These are phyloP conservation scores for Aspergillus transmontanensis DNA, from an alignment of 2,329 filamentous ascomycete species.

Conservation along the genomic window DNA sequence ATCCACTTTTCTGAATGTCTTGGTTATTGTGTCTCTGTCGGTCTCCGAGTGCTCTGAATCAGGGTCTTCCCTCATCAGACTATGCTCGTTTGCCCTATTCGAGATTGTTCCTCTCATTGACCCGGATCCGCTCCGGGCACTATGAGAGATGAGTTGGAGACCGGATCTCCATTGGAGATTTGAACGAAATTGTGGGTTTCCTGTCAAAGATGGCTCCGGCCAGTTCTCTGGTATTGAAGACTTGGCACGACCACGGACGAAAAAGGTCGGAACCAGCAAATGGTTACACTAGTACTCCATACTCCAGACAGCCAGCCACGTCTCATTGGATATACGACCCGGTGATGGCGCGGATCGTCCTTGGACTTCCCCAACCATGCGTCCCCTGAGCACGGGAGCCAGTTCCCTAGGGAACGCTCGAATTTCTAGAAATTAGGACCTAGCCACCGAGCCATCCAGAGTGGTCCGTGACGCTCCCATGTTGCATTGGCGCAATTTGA, in stretches of 20 bases:
- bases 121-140: neutral
- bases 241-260: conserved; percentile 12
- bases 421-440: conserved; percentile 12
- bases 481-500: conserved; percentile 9
- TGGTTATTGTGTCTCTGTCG: neutral
- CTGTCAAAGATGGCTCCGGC: conserved; percentile 2
- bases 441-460: neutral
- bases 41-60: neutral
- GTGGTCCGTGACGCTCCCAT: conserved; percentile 7
- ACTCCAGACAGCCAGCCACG: conserved; percentile 1
- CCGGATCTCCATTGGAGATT: neutral
- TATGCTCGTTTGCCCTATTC: neutral
- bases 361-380: conserved; percentile 14
- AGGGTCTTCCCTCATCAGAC: neutral
- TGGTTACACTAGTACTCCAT: neutral
- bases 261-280: conserved; percentile 1
- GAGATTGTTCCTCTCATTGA: neutral
- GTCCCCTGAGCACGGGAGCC: conserved; percentile 13
- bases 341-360: conserved; percentile 8
- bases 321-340: conserved; percentile 12
- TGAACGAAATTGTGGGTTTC: neutral
- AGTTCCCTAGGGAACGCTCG: conserved; percentile 9
- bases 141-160: neutral
- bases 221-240: conserved; percentile 12
- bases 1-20: neutral